phyloP scores from a whole-genome alignment of 1,284 basidiomycete species.

The Porodaedalea pini region DNA sequence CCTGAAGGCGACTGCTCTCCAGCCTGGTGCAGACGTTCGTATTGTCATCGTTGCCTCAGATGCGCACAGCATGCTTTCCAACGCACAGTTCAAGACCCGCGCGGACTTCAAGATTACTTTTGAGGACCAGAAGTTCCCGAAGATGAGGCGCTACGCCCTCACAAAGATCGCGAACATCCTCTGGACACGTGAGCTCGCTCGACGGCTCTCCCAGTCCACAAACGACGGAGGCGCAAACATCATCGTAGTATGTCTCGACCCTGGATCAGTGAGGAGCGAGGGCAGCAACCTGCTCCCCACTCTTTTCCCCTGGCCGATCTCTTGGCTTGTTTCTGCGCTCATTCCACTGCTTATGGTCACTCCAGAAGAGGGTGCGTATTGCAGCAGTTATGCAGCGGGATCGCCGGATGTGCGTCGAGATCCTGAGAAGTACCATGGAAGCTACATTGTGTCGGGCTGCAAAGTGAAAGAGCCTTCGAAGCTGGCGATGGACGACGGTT shows the following conservation, averaged over 20 bases:
- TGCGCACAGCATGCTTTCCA: not conserved
- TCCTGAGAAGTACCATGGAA: slow-evolving; percentile 21
- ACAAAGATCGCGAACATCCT: slow-evolving; percentile 11
- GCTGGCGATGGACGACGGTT: slow-evolving; percentile 19
- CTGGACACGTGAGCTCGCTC: slow-evolving; percentile 22
- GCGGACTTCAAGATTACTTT: slow-evolving; percentile 5
- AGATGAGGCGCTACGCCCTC: not conserved
- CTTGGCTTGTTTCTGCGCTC: not conserved
- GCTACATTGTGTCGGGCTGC: slow-evolving; percentile 24
- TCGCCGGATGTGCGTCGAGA: too few relatives aligned
- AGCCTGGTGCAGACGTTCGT: not conserved
- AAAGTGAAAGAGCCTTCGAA: slow-evolving; percentile 19
- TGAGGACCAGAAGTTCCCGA: too few relatives aligned
- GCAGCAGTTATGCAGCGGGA: not conserved
- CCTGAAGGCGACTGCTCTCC: not conserved
- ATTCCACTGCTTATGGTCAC: not conserved
- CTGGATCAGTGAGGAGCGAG: slow-evolving; percentile 16
- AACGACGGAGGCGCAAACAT: slow-evolving; percentile 7
- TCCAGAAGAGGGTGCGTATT: not conserved
- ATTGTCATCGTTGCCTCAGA: not conserved
- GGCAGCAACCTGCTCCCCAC: not conserved
- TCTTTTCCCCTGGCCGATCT: not conserved
- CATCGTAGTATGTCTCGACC: slow-evolving; percentile 20
- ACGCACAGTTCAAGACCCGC: slow-evolving; percentile 2
- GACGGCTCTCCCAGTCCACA: not conserved